phyloP scores from a whole-genome alignment of 768 basidiomycete genomes.

The Phaffia tasmanica region DNA sequence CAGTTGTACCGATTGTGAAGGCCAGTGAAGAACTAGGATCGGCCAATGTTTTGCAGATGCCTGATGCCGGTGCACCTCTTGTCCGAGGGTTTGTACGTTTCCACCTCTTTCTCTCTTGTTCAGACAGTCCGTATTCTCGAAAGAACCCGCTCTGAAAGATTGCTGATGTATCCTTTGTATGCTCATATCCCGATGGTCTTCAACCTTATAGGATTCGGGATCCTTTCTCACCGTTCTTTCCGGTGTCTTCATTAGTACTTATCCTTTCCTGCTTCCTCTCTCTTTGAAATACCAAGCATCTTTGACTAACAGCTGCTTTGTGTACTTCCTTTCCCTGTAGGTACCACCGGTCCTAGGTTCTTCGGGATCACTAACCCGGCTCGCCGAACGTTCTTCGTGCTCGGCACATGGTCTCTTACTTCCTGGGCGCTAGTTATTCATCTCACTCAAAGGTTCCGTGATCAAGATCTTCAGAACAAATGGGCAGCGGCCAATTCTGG shows the following conservation, averaged over 20 bases:
- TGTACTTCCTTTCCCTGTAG: not conserved
- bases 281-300: not conserved
- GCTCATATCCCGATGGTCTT: no score
- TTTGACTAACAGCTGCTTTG: not conserved
- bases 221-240: not conserved
- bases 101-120: no score
- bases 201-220: no score
- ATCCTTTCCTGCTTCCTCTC: not conserved
- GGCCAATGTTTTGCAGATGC: no score
- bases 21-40: no score
- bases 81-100: no score
- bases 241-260: constrained; percentile 7
- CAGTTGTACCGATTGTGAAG: no score
- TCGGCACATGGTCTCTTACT: constrained; percentile 13
- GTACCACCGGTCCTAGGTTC: not conserved
- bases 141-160: no score
- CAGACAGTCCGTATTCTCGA: no score
- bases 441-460: not conserved
- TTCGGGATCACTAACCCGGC: not conserved
- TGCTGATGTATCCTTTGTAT: no score
- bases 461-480: not conserved
- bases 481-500: not conserved
- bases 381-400: not conserved
- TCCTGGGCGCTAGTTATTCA: constrained; percentile 4
- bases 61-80: no score